Evolutionary conservation across 2,329 filamentous ascomycete genomes (phyloP).

Genomic region (Shiraia bambusicola): DNA sequence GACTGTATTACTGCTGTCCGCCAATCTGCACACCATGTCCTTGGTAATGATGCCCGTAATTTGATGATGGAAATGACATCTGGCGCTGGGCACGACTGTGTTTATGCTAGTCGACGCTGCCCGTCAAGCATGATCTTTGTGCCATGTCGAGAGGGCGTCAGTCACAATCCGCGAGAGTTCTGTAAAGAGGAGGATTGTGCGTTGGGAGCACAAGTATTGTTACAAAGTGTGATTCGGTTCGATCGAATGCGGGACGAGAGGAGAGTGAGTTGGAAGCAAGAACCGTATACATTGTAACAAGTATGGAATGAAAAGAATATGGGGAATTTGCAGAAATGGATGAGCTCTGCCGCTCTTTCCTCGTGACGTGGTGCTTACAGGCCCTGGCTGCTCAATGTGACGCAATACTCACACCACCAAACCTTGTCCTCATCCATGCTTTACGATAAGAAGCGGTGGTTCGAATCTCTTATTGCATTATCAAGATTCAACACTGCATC

Average conservation of each 20-base stretch:
- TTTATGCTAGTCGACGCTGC: conserved; percentile 48
- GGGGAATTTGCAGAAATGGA: no score
- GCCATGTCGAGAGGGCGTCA: conserved; percentile 51
- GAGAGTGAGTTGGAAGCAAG: conserved; percentile 35
- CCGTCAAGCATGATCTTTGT: conserved; percentile 54
- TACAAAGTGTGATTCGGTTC: conserved; percentile 54
- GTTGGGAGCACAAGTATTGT: conserved; percentile 51
- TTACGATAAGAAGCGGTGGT: no score
- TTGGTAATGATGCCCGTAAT: conserved; percentile 49
- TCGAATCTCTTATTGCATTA: no score
- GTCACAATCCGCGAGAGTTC: conserved; percentile 52
- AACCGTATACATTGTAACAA: conserved; percentile 28
- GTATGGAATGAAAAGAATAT: background rate
- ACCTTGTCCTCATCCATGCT: no score
- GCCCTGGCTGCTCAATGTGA: no score
- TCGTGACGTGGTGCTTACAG: no score
- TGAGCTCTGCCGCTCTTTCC: no score
- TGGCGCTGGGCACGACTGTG: conserved; percentile 64
- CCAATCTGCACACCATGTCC: conserved; percentile 61
- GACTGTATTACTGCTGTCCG: conserved; percentile 68
- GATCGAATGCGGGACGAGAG: conserved; percentile 48
- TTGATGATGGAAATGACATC: conserved; percentile 63
- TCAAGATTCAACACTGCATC: no score
- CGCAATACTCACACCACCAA: no score
- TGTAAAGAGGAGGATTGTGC: conserved; percentile 50